Evolutionary conservation across 495 filamentous ascomycete genomes (phyloP), one percentile per base, ranked within the genome.

Genomic region (Darksidea phi): DNA sequence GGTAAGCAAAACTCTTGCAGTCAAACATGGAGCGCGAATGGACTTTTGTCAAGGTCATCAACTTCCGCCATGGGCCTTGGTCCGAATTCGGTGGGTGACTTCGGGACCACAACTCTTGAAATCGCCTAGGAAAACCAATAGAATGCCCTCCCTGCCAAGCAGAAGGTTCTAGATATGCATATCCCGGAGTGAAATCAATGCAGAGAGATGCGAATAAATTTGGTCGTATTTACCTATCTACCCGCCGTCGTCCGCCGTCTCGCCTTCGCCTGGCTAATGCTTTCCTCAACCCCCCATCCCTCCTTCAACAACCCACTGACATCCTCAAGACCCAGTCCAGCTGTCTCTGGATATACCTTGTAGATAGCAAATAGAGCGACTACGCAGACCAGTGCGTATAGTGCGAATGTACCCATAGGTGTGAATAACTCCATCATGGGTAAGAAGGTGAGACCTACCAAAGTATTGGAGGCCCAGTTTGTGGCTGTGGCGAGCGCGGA

Each of bases 401-500:
- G 71, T 12, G 82, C 80, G 72, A 96, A 96, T 0, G 90, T 90
- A 77, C 86, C 87, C n/a, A 78, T 77, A 7, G 89, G 88, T 2
- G 84, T 85, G 50, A 95, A 69, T 54, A 75, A 76, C 64, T 92
- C 83, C 86, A 97, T 91, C 80, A 95, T 82, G 0, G 88, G 87
- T 61, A 97, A 71, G 63, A 97, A 97, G 0, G 89, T 91, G 46
- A 92, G 76, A 0, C 91, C 91, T 11, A 97, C 82, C n/a, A 95
- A 70, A 63, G 92, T 90, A 73, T 97, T 97, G 4, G 86, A 84
- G 15, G 80, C 81, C 92, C 92, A 97, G 63, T 96, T 96, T 4
- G 88, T 93, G 1, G 88, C 86, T 15, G 91, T 97, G 1, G 89
- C 84, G n/a, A 95, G 66, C 0, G 84, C 85, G 28, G 88, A 92